Conservation (phyloP, 768 basidiomycete genomes). For the Panellus pusillus region DNA sequence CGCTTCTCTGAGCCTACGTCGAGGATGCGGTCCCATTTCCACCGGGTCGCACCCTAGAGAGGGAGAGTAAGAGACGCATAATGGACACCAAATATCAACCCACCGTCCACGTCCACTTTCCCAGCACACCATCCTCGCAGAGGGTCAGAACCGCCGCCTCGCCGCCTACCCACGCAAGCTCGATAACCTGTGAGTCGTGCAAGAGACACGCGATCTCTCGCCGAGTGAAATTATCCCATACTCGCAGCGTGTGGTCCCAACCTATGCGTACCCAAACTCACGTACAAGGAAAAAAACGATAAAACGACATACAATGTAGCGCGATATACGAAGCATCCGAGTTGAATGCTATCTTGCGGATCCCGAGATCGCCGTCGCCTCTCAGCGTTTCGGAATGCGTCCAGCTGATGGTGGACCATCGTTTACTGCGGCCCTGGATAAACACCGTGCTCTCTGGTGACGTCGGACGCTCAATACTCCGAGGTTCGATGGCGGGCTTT, state of each 20-base stretch:
- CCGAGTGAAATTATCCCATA: constrained; percentile 53
- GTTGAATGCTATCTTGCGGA: constrained; percentile 51
- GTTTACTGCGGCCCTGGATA: constrained; percentile 13
- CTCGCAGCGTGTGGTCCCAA: constrained; percentile 58
- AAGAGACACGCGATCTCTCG: constrained; percentile 57
- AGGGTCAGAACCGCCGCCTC: constrained; percentile 59
- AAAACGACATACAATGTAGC: constrained; percentile 48
- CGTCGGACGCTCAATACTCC: too few species aligned
- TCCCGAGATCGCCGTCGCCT: constrained; percentile 47
- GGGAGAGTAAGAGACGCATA: background rate
- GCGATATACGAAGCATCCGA: constrained; percentile 58
- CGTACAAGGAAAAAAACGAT: background rate
- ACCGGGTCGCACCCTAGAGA: constrained; percentile 44
- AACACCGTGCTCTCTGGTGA: too few species aligned
- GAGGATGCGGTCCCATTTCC: constrained; percentile 58
- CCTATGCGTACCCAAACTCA: constrained; percentile 35
- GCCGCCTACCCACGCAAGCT: constrained; percentile 59
- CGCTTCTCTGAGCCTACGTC: constrained; percentile 43
- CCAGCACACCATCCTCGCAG: constrained; percentile 55
- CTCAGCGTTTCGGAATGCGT: constrained; percentile 38
- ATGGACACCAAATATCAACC: constrained; percentile 23
- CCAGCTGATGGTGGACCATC: constrained; percentile 51
- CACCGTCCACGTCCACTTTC: constrained; percentile 60
- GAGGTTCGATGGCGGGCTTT: background rate
- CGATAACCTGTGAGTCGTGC: constrained; percentile 49